Evolutionary conservation across 2,329 filamentous ascomycete species (phyloP), one percentile per base, ranked within the genome.

Genomic region (Trichoderma asperellum): DNA sequence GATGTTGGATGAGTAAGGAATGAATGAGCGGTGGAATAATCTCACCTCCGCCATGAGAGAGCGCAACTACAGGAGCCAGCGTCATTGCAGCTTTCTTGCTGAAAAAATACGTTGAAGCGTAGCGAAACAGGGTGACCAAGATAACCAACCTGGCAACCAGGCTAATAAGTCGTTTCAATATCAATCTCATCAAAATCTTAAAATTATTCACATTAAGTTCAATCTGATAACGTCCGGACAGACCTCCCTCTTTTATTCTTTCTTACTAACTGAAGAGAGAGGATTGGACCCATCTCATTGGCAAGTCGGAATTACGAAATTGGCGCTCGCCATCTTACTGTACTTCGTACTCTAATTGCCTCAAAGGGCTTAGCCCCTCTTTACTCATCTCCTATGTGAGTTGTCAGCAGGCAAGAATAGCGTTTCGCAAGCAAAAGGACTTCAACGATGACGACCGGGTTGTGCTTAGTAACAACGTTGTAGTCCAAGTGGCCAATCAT

Each of bases 21-120:
- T 40, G 35, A 10, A 49, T 14, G 24, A 24, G 24, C 24, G 35
- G 18, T 35, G 53, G n/a, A 52, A 4, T 1, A 37, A 27, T 18
- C 35, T 60, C 74, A 83, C 82, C 82, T 74, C 83, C 83, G 49
- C 83, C 83, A 71, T 85, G 83, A n/a, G 83, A 83, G 24, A 85
- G 77, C n/a, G 81, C 82, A 73, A 85, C 77, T 11, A 84, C 81
- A 14, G 83, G 81, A 8, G 77, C 83, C 60, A 83, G 74, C 21
- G 79, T 71, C 83, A 84, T 84, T n/a, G 40, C 35, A 27, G 55
- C 40, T 27, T 68, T 77, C 69, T 66, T 53, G 32, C 40, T 29
- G 10, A 32, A 2, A 37, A 67, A 52, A 35, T 49, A 70, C 4
- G 60, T 56, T 18, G 66, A 68, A 72, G 63, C 53, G 61, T 69